A percentile compares a stretch with the other conserved stretches of the same genome.
These are phyloP conservation scores for Nepenthes gracilis DNA, from an alignment of 148 eudicot species.

Conservation along the genomic window DNA sequence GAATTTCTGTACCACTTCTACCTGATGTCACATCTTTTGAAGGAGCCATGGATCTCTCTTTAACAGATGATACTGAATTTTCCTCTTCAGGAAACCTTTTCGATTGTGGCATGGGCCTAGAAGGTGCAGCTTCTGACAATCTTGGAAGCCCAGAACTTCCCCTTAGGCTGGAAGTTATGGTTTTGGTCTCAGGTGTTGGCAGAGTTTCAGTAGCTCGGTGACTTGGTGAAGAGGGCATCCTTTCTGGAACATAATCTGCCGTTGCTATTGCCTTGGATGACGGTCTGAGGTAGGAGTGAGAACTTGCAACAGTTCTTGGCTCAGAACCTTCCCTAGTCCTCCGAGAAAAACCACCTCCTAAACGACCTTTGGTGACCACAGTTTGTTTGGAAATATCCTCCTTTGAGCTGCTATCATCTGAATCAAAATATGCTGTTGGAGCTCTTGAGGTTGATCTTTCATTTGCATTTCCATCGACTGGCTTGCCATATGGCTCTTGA, in stretches of 20 bases:
- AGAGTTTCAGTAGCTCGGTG: conserved; percentile 6
- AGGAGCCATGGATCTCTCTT: conserved; percentile 19
- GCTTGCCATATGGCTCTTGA: conserved; percentile 9
- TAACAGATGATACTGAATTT: conserved; percentile 7
- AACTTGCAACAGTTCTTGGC: conserved; percentile 15
- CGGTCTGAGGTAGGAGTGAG: conserved; percentile 13
- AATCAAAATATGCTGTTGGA: conserved; percentile 27
- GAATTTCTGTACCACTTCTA: conserved; percentile 6
- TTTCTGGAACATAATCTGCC: conserved; percentile 15
- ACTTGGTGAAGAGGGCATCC: conserved; percentile 11
- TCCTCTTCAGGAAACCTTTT: conserved; percentile 12
- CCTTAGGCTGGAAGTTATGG: conserved; percentile 11
- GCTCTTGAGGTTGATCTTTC: conserved; percentile 19
- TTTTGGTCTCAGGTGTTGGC: conserved; percentile 10
- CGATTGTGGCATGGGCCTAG: conserved; percentile 16
- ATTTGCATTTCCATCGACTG: conserved; percentile 15
- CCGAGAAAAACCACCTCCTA: conserved; percentile 37
- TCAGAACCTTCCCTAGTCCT: conserved; percentile 48
- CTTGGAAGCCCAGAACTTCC: conserved; percentile 13
- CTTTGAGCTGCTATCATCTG: conserved; percentile 33
- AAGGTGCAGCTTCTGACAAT: conserved; percentile 11
- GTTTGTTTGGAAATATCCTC: conserved; percentile 32
- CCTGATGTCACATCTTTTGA: conserved; percentile 6
- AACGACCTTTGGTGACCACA: conserved; percentile 11
- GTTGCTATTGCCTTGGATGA: conserved; percentile 13